Percentiles rank a stretch among this genome's conserved stretches.
Conservation (phyloP, 257 asterid genomes). For the Galeopsis tetrahit region DNA sequence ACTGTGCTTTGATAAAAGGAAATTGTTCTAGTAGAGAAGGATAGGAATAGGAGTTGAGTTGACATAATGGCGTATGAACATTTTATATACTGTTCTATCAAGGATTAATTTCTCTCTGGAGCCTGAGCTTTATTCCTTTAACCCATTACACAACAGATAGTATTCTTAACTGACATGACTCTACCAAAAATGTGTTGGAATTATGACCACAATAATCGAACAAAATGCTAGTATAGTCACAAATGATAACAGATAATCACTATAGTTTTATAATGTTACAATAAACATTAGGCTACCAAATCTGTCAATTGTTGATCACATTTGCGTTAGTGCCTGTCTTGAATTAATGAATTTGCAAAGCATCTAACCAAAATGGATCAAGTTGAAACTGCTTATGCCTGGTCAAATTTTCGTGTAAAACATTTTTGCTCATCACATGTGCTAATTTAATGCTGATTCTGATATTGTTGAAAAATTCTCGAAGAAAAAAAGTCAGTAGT, state of each 20-base stretch:
- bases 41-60: neutral
- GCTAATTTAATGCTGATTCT: conserved; percentile 1
- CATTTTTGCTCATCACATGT: neutral
- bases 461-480: neutral
- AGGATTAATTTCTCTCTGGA: conserved; percentile 16
- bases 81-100: neutral
- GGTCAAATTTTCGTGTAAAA: neutral
- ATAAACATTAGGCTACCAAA: neutral
- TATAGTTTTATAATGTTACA: neutral
- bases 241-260: neutral
- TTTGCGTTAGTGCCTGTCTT: neutral
- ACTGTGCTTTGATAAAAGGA: neutral
- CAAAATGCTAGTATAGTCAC: neutral
- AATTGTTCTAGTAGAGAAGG: neutral
- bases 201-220: neutral
- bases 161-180: neutral
- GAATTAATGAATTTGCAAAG: conserved; percentile 6
- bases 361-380: conserved; percentile 21
- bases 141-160: neutral
- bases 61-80: neutral
- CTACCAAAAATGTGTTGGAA: neutral
- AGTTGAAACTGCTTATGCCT: neutral
- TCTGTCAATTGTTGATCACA: neutral
- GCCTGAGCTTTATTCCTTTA: neutral
- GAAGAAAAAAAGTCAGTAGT: neutral